A percentile compares a stretch with the other conserved stretches of the same genome.
These are phyloP conservation scores for Polyporus tsugae DNA, from an alignment of 1,284 basidiomycete genomes.

Conservation along the genomic window DNA sequence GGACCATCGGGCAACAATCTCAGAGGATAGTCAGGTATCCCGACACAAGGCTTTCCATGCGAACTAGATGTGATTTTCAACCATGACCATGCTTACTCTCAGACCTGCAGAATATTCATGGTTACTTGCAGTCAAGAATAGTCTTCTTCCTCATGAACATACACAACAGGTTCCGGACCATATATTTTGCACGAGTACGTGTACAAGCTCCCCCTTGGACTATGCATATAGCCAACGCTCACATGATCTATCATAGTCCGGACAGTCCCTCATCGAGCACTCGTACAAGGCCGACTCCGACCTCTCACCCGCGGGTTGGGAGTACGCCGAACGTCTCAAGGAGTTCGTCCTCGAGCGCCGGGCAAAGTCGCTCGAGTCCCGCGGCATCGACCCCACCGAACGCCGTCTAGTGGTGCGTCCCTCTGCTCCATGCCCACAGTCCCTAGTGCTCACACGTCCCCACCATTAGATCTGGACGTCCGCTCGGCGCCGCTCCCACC, in stretches of 20 bases:
- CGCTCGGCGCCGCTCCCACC: constrained; percentile 89
- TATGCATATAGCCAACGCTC: not conserved
- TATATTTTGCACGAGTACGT: constrained; percentile 88
- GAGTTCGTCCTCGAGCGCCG: constrained; percentile 86
- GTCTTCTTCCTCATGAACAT: constrained; percentile 99
- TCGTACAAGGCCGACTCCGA: constrained; percentile 99
- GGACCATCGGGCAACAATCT: too few relatives aligned
- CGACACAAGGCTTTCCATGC: too few relatives aligned
- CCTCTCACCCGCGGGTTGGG: constrained; percentile 93
- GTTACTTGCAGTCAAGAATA: constrained; percentile 89
- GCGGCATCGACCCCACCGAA: constrained; percentile 68
- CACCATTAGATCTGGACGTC: constrained; percentile 92
- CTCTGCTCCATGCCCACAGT: not conserved
- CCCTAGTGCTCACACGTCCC: not conserved
- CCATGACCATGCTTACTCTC: not conserved
- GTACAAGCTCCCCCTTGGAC: too few relatives aligned
- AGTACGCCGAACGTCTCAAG: constrained; percentile 89
- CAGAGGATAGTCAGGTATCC: too few relatives aligned
- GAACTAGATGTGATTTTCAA: not conserved
- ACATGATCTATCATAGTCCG: constrained; percentile 62
- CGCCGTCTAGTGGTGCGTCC: constrained; percentile 77
- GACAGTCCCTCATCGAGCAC: constrained; percentile 96
- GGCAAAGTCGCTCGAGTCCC: constrained; percentile 71
- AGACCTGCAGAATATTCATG: constrained; percentile 78
- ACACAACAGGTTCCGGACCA: constrained; percentile 90